Percentiles rank a stretch among this genome's conserved stretches.
Conservation (phyloP, 2,329 filamentous ascomycete species). For the Tolypocladium capitatum region DNA sequence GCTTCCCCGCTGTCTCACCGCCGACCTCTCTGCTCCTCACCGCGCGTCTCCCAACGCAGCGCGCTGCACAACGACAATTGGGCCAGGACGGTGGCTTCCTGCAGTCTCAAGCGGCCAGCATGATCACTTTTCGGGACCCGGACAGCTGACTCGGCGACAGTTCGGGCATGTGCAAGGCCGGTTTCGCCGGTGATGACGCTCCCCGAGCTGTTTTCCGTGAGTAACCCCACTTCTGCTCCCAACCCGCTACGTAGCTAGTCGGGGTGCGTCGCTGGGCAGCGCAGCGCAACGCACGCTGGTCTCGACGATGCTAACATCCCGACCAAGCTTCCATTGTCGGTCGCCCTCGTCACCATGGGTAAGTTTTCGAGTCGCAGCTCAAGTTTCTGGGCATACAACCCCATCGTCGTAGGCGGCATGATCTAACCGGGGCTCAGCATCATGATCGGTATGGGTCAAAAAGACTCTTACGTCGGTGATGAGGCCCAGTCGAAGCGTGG, state of each 20-base stretch:
- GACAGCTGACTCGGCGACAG: conserved; percentile 40
- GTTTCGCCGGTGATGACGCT: conserved; percentile 99
- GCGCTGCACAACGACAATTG: neutral
- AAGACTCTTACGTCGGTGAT: conserved; percentile 99
- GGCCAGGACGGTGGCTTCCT: neutral
- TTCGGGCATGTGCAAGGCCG: conserved; percentile 99
- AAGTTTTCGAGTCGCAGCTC: conserved; percentile 31
- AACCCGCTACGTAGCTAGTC: conserved; percentile 6
- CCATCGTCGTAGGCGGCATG: conserved; percentile 1
- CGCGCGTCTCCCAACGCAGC: neutral
- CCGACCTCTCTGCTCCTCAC: conserved; percentile 14
- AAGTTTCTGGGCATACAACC: neutral
- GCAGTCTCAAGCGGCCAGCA: neutral
- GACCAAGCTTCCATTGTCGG: conserved; percentile 90
- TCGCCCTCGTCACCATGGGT: conserved; percentile 99
- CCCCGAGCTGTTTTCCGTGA: conserved; percentile 99
- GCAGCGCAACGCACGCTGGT: conserved; percentile 1
- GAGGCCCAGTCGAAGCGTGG: conserved; percentile 99
- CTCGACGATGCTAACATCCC: conserved; percentile 20
- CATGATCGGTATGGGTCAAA: conserved; percentile 99
- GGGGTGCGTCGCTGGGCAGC: conserved; percentile 2
- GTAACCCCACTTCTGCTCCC: conserved; percentile 30
- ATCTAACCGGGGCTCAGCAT: conserved; percentile 49
- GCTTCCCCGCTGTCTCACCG: conserved; percentile 33
- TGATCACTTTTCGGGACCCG: neutral